Percentiles rank a stretch among this genome's conserved stretches.
Evolutionary conservation across 768 basidiomycete genomes (phyloP).

Genomic region (Tricholoma sp.): DNA sequence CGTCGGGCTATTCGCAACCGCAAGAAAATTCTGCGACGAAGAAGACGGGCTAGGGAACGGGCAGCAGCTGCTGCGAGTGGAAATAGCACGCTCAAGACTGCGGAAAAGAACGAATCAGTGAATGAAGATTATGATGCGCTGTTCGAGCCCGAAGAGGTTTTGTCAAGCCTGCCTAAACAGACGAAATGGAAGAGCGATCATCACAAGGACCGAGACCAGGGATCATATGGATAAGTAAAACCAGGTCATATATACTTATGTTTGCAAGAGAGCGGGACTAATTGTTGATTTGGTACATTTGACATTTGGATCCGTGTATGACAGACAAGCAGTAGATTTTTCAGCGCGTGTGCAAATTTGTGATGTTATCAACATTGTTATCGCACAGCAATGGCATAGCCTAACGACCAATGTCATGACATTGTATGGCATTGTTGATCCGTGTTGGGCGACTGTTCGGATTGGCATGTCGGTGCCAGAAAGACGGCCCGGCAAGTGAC

Average conservation of each 20-base stretch:
- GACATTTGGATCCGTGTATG: background rate
- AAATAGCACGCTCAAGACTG: constrained; percentile 22
- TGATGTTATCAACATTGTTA: background rate
- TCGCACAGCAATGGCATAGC: no score
- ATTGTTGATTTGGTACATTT: background rate
- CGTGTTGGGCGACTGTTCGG: background rate
- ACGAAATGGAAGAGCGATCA: constrained; percentile 17
- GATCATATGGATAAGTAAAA: constrained; percentile 3
- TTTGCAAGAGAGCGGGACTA: background rate
- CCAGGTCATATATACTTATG: no score
- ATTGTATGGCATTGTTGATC: background rate
- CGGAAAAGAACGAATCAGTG: constrained; percentile 11
- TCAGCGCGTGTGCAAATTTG: background rate
- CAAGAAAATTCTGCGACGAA: constrained; percentile 71
- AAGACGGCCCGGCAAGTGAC: no score
- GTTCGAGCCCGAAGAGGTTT: constrained; percentile 15
- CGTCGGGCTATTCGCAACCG: constrained; percentile 61
- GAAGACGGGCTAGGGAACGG: constrained; percentile 68
- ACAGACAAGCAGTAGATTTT: background rate
- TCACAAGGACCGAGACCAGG: constrained; percentile 13
- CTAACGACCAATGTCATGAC: no score
- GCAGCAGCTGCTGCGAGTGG: constrained; percentile 46
- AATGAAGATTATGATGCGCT: constrained; percentile 26
- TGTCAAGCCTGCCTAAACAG: constrained; percentile 6
- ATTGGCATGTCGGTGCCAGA: background rate